These are phyloP conservation scores for Meyerozyma guilliermondii DNA, from an alignment of 1,139 yeast genomes.

Conservation along the genomic window DNA sequence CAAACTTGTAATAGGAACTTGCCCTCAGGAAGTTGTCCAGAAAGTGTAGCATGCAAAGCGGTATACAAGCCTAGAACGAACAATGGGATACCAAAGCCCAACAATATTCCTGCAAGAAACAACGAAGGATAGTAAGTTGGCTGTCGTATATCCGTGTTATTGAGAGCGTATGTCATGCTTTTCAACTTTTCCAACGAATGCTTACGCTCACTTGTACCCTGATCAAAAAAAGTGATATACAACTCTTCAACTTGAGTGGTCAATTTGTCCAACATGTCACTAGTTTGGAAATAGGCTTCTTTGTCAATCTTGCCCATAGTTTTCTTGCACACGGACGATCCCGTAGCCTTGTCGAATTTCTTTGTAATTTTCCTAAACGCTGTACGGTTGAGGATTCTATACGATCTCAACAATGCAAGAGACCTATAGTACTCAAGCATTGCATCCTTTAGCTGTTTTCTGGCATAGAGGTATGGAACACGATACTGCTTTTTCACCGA, in stretches of 20 bases:
- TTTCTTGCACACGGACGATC: conserved; percentile 39
- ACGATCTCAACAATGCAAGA: conserved; percentile 72
- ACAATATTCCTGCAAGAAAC: conserved; percentile 55
- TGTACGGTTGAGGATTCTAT: conserved; percentile 71
- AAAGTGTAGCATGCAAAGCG: conserved; percentile 41
- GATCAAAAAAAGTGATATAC: conserved; percentile 62
- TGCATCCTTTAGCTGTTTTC: conserved; percentile 72
- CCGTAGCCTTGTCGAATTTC: conserved; percentile 76
- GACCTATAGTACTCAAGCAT: conserved; percentile 75
- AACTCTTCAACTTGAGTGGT: conserved; percentile 61
- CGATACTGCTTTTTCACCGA: conserved; percentile 24
- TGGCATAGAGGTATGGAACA: conserved; percentile 70
- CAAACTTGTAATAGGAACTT: conserved; percentile 71
- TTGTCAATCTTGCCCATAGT: conserved; percentile 61
- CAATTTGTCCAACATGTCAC: conserved; percentile 63
- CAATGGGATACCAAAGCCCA: conserved; percentile 71
- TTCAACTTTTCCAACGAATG: conserved; percentile 70
- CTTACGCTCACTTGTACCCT: conserved; percentile 60
- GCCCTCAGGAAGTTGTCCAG: conserved; percentile 44
- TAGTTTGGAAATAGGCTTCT: conserved; percentile 52
- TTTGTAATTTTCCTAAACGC: conserved; percentile 87
- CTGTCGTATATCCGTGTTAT: conserved; percentile 23
- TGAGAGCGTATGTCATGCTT: conserved; percentile 40
- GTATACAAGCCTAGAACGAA: conserved; percentile 45
- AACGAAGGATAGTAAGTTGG: conserved; percentile 36